Conservation (phyloP, 2,329 filamentous ascomycete genomes). For the Penicillium sp. region DNA sequence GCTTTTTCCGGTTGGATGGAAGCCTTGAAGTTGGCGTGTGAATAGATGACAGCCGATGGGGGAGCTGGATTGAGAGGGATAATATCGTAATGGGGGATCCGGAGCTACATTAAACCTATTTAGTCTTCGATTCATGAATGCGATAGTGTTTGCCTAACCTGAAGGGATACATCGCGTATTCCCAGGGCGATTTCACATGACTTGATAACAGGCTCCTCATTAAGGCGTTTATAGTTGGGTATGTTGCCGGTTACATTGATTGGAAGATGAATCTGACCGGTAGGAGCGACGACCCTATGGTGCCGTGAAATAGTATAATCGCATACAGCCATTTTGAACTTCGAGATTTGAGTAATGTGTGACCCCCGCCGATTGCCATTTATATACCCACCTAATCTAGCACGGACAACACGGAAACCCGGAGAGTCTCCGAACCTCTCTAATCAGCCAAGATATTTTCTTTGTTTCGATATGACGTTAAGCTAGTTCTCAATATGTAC, state of each 20-base stretch:
- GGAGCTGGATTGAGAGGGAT: neutral
- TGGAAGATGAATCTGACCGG: neutral
- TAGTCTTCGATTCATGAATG: neutral
- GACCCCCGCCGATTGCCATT: neutral
- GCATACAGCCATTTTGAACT: neutral
- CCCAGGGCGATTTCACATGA: neutral
- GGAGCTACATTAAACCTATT: neutral
- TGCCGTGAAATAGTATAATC: neutral
- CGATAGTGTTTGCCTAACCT: neutral
- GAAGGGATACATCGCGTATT: neutral
- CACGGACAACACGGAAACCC: neutral
- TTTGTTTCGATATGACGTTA: neutral
- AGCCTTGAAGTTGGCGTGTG: slow-evolving; percentile 2
- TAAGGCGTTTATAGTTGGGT: neutral
- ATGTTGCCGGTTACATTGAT: neutral
- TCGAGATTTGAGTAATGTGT: neutral
- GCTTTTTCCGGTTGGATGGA: neutral
- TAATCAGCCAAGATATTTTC: neutral
- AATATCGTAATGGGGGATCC: slow-evolving; percentile 3
- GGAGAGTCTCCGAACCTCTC: neutral
- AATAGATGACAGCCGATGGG: neutral
- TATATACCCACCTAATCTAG: neutral
- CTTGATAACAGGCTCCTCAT: neutral
- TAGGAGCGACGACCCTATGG: no score
- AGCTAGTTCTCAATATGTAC: neutral